Evolutionary conservation across 352 stramenopile genomes (phyloP).

Genomic region (Globisporangium viniferum): DNA sequence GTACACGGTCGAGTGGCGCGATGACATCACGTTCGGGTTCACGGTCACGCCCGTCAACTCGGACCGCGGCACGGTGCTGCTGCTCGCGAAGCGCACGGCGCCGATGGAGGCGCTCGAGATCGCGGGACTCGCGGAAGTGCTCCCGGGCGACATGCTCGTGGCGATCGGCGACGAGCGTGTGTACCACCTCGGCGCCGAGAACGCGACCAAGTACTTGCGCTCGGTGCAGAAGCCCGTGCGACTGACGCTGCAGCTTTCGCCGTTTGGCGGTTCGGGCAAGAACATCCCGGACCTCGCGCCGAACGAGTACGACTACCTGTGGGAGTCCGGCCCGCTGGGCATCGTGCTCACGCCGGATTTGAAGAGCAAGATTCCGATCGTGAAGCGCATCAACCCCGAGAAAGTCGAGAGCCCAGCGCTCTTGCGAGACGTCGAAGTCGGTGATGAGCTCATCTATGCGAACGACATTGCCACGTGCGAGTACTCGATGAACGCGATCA

Average conservation of each 20-base stretch:
- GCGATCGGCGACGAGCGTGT: slow-evolving; percentile 77
- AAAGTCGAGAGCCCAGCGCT: slow-evolving; percentile 49
- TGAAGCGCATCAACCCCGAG: slow-evolving; percentile 65
- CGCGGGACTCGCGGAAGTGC: slow-evolving; percentile 62
- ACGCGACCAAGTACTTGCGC: slow-evolving; percentile 63
- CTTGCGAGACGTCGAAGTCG: slow-evolving; percentile 46
- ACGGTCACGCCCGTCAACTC: slow-evolving; percentile 68
- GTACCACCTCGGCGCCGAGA: slow-evolving; percentile 62
- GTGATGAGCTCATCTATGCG: slow-evolving; percentile 77
- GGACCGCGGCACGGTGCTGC: slow-evolving; percentile 59
- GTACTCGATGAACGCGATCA: slow-evolving; percentile 70
- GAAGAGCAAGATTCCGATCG: slow-evolving; percentile 66
- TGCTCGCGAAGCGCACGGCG: slow-evolving; percentile 52
- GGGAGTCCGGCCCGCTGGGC: slow-evolving; percentile 64
- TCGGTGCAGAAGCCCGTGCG: slow-evolving; percentile 66
- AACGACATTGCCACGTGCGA: slow-evolving; percentile 72
- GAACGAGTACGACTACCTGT: slow-evolving; percentile 82
- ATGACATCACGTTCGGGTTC: slow-evolving; percentile 63
- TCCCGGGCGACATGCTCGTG: slow-evolving; percentile 71
- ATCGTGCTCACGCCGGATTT: slow-evolving; percentile 70
- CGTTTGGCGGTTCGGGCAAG: slow-evolving; percentile 46
- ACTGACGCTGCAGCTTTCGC: slow-evolving; percentile 64
- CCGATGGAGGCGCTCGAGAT: slow-evolving; percentile 25
- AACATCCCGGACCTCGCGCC: slow-evolving; percentile 50
- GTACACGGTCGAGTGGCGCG: slow-evolving; percentile 71